Base-by-base conservation (phyloP, 208 protist genomes). In the Trypanosoma caninum region DNA sequence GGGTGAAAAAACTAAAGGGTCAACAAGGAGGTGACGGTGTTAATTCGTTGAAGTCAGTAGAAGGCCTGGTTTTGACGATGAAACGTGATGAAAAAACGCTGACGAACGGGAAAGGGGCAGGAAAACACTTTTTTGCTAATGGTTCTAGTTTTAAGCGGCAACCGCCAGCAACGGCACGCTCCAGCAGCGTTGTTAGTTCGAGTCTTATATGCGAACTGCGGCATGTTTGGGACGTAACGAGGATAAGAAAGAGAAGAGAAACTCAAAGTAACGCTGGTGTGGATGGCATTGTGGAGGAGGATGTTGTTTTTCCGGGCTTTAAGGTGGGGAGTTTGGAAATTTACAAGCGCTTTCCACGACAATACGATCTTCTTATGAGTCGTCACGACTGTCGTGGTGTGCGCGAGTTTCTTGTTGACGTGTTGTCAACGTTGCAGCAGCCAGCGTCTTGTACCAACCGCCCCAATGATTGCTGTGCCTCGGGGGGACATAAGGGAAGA, bases 271-370 rank as follows among this genome's bases (percentile, higher is more conserved):
- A 25, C 20, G 30, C 22, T 9, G 31, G 28, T 22, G 31, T 35
- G 2, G 10, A 23, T 20, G 14, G 23, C 5, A 38, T n/a, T 1
- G 20, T 30, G 30, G 23, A 6, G 20, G 30, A 33, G 18, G 55
- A 11, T n/a, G 44, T 65, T 28, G 44, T 71, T 1, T 61, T 91
- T 10, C 85, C 85, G 10, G 27, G 65, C 23, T 86, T 84, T 65
- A 89, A 87, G 52, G 87, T 94, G 6, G 87, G 87, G n/a, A 84
- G 82, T 9, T 47, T 81, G 33, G 87, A 94, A 57, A 89, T 94
- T 72, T 94, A 94, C 71, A 42, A 71, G 2, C 81, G 83, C 3
- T 91, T 91, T 53, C 79, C 87, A 0, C 47, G 78, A 35, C 82
- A 79, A 11, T 94, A 94, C 59, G 87, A 94, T 30, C 31, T 77